Conservation (phyloP, 192 early-diverging fungal species). For the Anaeromyces robustus region DNA sequence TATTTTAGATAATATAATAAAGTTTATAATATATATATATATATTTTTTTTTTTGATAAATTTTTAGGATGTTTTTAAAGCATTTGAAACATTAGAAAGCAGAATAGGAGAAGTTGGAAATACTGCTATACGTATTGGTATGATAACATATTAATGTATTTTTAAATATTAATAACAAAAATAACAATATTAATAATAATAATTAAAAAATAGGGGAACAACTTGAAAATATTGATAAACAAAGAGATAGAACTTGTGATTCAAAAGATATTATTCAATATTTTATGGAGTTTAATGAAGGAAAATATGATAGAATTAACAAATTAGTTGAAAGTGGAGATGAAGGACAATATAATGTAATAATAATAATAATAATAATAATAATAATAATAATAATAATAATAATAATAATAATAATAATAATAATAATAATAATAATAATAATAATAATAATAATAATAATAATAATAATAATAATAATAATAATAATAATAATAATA, state of each 20-base stretch:
- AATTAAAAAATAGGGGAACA: conserved; percentile 56
- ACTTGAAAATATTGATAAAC: conserved; percentile 88
- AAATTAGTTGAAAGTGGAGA: conserved; percentile 50
- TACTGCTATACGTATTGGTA: conserved; percentile 88
- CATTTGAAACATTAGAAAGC: conserved; percentile 74
- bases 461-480: too few species aligned
- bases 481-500: too few species aligned
- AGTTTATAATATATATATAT: neutral
- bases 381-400: neutral
- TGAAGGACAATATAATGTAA: conserved; percentile 70
- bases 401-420: neutral
- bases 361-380: neutral
- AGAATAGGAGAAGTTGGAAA: conserved; percentile 84
- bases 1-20: too few species aligned
- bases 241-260: conserved; percentile 70
- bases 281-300: conserved; percentile 80
- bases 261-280: conserved; percentile 83
- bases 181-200: too few species aligned
- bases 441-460: too few species aligned
- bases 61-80: conserved; percentile 63
- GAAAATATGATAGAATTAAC: conserved; percentile 55
- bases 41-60: neutral
- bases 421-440: neutral
- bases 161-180: neutral
- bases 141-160: neutral